Conservation (phyloP, 202 grass and related monocot genomes). For the Schoenoplectus triqueter region DNA sequence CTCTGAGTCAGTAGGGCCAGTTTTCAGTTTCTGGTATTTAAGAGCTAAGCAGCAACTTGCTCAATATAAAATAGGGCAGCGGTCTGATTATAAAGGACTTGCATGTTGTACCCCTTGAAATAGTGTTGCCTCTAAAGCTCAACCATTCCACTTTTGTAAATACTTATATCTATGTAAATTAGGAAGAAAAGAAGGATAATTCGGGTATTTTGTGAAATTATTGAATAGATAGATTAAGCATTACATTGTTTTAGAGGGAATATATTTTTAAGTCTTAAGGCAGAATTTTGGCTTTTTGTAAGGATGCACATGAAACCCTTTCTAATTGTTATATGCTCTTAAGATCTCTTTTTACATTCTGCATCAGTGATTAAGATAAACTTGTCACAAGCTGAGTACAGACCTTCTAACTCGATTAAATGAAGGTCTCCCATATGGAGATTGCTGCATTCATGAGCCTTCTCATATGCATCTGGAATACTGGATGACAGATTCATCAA, state of each 20-base stretch:
- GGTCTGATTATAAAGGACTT: not conserved
- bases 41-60: not conserved
- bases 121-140: not conserved
- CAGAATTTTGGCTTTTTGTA: not conserved
- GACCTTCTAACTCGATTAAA: slow-evolving; percentile 77
- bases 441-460: slow-evolving; percentile 79
- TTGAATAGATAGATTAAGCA: not conserved
- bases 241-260: slow-evolving; percentile 5
- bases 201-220: not conserved
- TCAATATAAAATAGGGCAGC: not conserved
- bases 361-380: slow-evolving; percentile 34
- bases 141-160: not conserved
- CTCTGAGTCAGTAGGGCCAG: slow-evolving; percentile 47
- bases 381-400: slow-evolving; percentile 20
- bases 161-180: not conserved
- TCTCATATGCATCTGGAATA: slow-evolving; percentile 79
- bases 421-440: slow-evolving; percentile 95
- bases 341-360: not conserved
- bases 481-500: slow-evolving; percentile 67
- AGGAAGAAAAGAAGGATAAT: slow-evolving; percentile 19
- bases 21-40: slow-evolving; percentile 6
- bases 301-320: not conserved
- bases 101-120: not conserved
- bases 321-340: slow-evolving; percentile 7
- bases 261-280: not conserved